A percentile compares a stretch with the other conserved stretches of the same genome.
phyloP scores from a whole-genome alignment of 139 green algal genomes.

The Edaphochlamys debaryana region DNA sequence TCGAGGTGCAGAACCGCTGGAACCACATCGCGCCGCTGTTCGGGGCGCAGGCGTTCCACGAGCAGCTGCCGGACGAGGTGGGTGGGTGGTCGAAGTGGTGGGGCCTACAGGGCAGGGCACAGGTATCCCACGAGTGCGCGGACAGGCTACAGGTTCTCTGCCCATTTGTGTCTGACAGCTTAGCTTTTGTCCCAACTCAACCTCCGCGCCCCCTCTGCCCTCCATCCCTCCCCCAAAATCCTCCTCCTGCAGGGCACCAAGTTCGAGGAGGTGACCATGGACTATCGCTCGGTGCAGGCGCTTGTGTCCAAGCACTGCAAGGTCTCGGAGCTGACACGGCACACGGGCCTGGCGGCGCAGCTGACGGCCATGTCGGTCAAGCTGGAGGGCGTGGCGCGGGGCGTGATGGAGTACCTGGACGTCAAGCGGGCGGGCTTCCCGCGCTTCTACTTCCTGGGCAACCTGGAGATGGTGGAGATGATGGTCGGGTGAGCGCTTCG shows the following conservation, averaged over 20 bases:
- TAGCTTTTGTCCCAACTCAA: no score
- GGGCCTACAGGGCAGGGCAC: no score
- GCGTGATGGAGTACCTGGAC: constrained; percentile 79
- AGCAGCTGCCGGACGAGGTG: constrained; percentile 57
- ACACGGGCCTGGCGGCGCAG: constrained; percentile 23
- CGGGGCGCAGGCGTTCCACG: constrained; percentile 42
- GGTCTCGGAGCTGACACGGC: constrained; percentile 43
- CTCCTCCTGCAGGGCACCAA: constrained; percentile 28
- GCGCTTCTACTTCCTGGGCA: constrained; percentile 84
- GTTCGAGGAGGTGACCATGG: constrained; percentile 47
- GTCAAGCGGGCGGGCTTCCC: constrained; percentile 79
- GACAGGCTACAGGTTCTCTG: no score
- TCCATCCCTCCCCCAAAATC: no score
- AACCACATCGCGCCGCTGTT: constrained; percentile 58
- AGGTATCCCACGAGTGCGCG: no score
- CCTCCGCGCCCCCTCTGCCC: no score
- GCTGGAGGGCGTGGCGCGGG: constrained; percentile 56
- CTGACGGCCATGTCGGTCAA: constrained; percentile 7
- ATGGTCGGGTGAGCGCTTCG: constrained; percentile 45
- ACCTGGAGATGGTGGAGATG: constrained; percentile 68
- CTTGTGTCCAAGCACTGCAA: constrained; percentile 26
- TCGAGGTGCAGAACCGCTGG: constrained; percentile 60
- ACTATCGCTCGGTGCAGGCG: constrained; percentile 24
- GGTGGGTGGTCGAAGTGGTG: no score
- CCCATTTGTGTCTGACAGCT: no score